These are phyloP conservation scores for Curvularia verruculosa DNA, from an alignment of 2,329 filamentous ascomycete species.

Conservation along the genomic window DNA sequence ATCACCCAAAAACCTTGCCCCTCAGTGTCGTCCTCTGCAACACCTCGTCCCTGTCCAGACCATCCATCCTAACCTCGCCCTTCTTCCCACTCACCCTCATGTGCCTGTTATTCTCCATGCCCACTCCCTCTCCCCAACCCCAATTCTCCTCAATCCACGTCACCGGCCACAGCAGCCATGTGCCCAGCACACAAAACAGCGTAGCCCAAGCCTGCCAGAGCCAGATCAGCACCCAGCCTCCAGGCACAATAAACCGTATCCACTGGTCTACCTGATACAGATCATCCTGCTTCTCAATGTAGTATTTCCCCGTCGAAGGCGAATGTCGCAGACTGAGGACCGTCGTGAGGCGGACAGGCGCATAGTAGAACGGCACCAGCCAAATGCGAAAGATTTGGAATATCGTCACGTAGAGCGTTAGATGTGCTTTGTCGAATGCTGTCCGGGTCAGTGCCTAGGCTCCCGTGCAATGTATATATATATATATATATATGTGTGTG, in stretches of 20 bases:
- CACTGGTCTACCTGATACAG: conserved; percentile 79
- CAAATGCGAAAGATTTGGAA: conserved; percentile 78
- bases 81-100: conserved; percentile 12
- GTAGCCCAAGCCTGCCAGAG: conserved; percentile 70
- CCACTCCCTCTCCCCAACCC: conserved; percentile 20
- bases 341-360: conserved; percentile 70
- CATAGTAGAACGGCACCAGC: conserved; percentile 75
- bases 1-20: conserved; percentile 20
- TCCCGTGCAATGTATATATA: too few relatives aligned
- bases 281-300: conserved; percentile 78
- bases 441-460: background rate
- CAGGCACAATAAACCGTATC: conserved; percentile 70
- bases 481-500: too few relatives aligned
- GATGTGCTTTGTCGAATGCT: conserved; percentile 71
- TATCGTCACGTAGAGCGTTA: conserved; percentile 75
- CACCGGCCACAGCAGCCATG: conserved; percentile 58
- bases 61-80: conserved; percentile 16
- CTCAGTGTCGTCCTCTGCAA: conserved; percentile 18
- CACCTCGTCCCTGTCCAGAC: conserved; percentile 17
- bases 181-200: conserved; percentile 66
- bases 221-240: conserved; percentile 64
- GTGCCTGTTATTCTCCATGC: conserved; percentile 15
- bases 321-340: conserved; percentile 63
- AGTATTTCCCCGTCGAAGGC: conserved; percentile 60
- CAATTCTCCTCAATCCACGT: conserved; percentile 34